Percentiles rank a stretch among this genome's conserved stretches.
Conservation (phyloP, 495 filamentous ascomycete genomes). For the Thermochaetoides thermophila region DNA sequence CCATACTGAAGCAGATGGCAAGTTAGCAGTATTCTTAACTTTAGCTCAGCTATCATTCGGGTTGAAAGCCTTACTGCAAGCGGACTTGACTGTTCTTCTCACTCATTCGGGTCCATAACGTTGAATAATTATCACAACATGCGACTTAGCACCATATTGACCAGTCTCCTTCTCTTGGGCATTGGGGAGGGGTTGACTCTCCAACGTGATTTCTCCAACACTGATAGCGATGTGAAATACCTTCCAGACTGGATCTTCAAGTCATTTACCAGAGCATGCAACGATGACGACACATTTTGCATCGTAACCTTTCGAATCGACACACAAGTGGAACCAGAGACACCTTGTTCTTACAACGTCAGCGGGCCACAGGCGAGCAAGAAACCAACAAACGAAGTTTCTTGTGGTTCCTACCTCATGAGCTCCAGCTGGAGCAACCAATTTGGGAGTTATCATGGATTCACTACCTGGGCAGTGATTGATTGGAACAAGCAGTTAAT, state of each 20-base stretch:
- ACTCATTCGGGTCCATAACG: no score
- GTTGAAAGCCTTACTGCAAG: no score
- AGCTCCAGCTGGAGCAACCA: constrained; percentile 42
- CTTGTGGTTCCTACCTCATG: constrained; percentile 35
- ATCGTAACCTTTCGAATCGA: constrained; percentile 33
- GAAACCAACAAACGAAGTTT: constrained; percentile 22
- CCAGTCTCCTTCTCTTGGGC: no score
- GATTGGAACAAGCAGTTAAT: constrained; percentile 27
- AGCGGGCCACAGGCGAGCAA: constrained; percentile 25
- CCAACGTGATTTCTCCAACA: no score
- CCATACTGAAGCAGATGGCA: no score
- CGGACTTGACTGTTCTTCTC: no score
- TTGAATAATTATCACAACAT: no score
- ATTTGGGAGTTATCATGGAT: constrained; percentile 37
- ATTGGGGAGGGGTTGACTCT: no score
- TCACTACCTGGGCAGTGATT: constrained; percentile 37
- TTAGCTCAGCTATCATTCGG: no score
- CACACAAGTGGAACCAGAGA: constrained; percentile 18
- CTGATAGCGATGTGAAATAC: no score
- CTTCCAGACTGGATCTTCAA: constrained; percentile 34
- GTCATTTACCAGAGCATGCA: constrained; percentile 34
- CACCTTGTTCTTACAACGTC: constrained; percentile 28
- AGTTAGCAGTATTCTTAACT: no score
- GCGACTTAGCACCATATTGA: no score
- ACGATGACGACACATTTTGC: constrained; percentile 29